Conservation (phyloP, 306 rosid genomes). For the Gastrolobium villosum region DNA sequence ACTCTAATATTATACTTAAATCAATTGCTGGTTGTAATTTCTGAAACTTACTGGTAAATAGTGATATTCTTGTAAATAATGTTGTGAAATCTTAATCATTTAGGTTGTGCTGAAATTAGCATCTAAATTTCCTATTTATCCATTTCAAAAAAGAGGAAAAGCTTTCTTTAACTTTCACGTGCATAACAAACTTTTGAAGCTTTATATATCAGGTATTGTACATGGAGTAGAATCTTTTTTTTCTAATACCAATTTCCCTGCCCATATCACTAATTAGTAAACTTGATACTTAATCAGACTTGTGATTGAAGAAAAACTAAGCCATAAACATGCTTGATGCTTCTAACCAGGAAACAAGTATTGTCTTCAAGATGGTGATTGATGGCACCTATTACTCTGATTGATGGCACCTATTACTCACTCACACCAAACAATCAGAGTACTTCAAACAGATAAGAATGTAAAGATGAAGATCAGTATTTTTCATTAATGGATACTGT, state of each 20-base stretch:
- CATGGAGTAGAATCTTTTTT: not conserved
- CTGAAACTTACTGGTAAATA: not conserved
- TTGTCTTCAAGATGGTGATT: conserved; percentile 14
- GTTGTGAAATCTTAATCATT: conserved; percentile 10
- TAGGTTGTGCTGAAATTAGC: conserved; percentile 4
- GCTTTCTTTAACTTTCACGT: not conserved
- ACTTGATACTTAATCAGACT: conserved; percentile 21
- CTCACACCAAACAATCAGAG: too few relatives aligned
- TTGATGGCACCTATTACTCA: too few relatives aligned
- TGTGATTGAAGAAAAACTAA: conserved; percentile 39
- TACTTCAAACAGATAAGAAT: too few relatives aligned
- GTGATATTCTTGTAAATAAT: conserved; percentile 12
- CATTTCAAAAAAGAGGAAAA: conserved; percentile 21
- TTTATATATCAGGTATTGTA: not conserved
- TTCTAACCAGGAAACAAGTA: conserved; percentile 23
- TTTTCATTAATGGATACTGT: too few relatives aligned
- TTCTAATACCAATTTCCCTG: conserved; percentile 1
- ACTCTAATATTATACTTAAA: not conserved
- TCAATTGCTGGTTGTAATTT: conserved; percentile 3
- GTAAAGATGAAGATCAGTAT: too few relatives aligned
- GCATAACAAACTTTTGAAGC: not conserved
- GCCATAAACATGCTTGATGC: conserved; percentile 21
- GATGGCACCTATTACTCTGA: too few relatives aligned
- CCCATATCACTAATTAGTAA: not conserved
- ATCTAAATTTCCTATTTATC: not conserved